These are phyloP conservation scores for Dissophora globulifera DNA, from an alignment of 192 early-diverging fungal species.

Conservation along the genomic window DNA sequence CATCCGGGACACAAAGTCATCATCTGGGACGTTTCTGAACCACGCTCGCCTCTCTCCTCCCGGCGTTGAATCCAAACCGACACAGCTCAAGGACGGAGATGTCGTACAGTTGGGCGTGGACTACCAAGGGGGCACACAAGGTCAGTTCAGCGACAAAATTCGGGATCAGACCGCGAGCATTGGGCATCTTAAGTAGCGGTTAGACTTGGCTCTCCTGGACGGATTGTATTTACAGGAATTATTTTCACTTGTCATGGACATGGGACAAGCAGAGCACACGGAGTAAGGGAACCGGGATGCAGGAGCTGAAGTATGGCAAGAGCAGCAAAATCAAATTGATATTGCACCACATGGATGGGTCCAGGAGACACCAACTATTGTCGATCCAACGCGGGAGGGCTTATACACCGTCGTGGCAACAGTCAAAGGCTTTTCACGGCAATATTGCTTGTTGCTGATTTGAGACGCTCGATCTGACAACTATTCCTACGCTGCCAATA, in stretches of 20 bases:
- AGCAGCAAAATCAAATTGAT: too few relatives aligned
- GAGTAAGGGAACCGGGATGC: conserved; percentile 1
- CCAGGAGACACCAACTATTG: conserved; percentile 2
- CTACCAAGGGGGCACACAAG: conserved; percentile 91
- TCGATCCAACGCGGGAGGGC: neutral
- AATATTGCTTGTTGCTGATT: too few relatives aligned
- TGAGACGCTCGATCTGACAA: too few relatives aligned
- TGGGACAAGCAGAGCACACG: neutral
- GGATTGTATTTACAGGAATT: too few relatives aligned
- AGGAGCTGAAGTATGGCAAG: conserved; percentile 7
- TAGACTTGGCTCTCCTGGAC: too few relatives aligned
- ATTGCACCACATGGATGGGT: conserved; percentile 3
- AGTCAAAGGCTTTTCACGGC: too few relatives aligned
- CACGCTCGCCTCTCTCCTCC: conserved; percentile 90
- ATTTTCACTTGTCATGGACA: neutral
- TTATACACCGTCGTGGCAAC: too few relatives aligned
- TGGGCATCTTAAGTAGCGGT: too few relatives aligned
- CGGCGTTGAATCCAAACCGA: conserved; percentile 83
- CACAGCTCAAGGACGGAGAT: conserved; percentile 88
- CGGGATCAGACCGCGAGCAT: too few relatives aligned
- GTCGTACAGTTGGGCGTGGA: conserved; percentile 96
- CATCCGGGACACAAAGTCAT: conserved; percentile 94
- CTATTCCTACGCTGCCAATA: conserved; percentile 34
- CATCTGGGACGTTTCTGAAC: conserved; percentile 98
- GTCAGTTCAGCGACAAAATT: conserved; percentile 45